Percentiles rank a stretch among this genome's conserved stretches.
Evolutionary conservation across 1,284 basidiomycete genomes (phyloP).

Genomic region (Hemileia vastatrix): DNA sequence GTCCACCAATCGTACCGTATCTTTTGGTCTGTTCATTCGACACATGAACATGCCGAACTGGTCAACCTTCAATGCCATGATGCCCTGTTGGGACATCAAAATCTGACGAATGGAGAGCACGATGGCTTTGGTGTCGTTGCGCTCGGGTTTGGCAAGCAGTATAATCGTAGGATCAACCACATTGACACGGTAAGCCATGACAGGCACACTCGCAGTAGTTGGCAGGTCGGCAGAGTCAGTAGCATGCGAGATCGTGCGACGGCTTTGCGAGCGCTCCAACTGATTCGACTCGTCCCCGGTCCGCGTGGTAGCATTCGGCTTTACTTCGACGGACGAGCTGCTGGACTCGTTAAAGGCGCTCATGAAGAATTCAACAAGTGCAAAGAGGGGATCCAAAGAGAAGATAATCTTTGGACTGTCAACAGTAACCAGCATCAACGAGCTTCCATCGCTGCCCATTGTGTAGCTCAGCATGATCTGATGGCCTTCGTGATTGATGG

Average conservation of each 20-base stretch:
- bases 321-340: too few species aligned
- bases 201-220: too few species aligned
- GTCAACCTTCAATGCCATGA: conserved; percentile 70
- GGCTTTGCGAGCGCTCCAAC: too few species aligned
- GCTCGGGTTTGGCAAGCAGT: conserved; percentile 74
- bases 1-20: conserved; percentile 84
- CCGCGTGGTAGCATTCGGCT: not conserved
- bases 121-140: conserved; percentile 75
- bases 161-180: conserved; percentile 84
- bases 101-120: conserved; percentile 74
- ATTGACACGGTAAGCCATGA: conserved; percentile 70
- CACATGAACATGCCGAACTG: conserved; percentile 88
- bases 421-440: conserved; percentile 72
- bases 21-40: conserved; percentile 72
- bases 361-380: conserved; percentile 72
- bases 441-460: conserved; percentile 53
- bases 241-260: too few species aligned
- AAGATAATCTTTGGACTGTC: conserved; percentile 92
- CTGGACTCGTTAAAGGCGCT: conserved; percentile 51
- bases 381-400: conserved; percentile 81
- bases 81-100: conserved; percentile 81
- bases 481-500: conserved; percentile 75
- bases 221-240: too few species aligned
- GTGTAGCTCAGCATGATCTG: conserved; percentile 92
- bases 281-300: too few species aligned